Evolutionary conservation across 805 yeast genomes (phyloP).

Genomic region (Schwanniomyces sp.): DNA sequence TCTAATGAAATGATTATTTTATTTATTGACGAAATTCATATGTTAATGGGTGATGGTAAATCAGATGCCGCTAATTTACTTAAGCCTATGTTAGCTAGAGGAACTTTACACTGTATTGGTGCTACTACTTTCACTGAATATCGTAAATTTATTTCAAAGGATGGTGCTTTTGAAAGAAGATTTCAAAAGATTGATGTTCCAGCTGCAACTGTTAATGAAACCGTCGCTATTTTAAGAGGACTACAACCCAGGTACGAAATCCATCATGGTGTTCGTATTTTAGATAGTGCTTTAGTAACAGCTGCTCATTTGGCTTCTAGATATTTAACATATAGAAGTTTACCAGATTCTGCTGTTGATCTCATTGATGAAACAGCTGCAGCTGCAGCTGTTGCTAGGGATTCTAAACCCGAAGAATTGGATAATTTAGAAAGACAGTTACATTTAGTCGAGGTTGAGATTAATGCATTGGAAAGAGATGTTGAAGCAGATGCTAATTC

Average conservation of each 20-base stretch:
- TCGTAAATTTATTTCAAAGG: slow-evolving; percentile 88
- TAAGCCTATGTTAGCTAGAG: slow-evolving; percentile 97
- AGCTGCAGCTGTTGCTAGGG: slow-evolving; percentile 95
- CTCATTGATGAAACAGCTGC: slow-evolving; percentile 93
- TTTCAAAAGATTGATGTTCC: slow-evolving; percentile 96
- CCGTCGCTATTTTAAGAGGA: slow-evolving; percentile 95
- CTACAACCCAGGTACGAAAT: slow-evolving; percentile 88
- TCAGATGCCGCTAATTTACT: slow-evolving; percentile 94
- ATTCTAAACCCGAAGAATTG: slow-evolving; percentile 95
- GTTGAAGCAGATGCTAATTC: slow-evolving; percentile 81
- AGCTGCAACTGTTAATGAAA: slow-evolving; percentile 89
- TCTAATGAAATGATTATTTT: slow-evolving; percentile 82
- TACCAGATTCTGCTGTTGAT: slow-evolving; percentile 95
- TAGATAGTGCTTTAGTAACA: slow-evolving; percentile 86
- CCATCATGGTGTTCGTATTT: slow-evolving; percentile 94
- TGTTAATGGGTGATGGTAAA: slow-evolving; percentile 99
- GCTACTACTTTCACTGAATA: slow-evolving; percentile 96
- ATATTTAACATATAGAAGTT: slow-evolving; percentile 85
- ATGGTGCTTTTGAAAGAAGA: slow-evolving; percentile 98
- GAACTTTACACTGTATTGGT: slow-evolving; percentile 94
- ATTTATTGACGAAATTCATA: slow-evolving; percentile 97
- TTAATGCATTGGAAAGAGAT: slow-evolving; percentile 95
- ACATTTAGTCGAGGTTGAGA: slow-evolving; percentile 90
- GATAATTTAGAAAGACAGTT: slow-evolving; percentile 92
- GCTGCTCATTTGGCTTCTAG: slow-evolving; percentile 95